Evolutionary conservation across 371 early-diverging fungal species (phyloP).

Genomic region (Haplosporangium sp.): DNA sequence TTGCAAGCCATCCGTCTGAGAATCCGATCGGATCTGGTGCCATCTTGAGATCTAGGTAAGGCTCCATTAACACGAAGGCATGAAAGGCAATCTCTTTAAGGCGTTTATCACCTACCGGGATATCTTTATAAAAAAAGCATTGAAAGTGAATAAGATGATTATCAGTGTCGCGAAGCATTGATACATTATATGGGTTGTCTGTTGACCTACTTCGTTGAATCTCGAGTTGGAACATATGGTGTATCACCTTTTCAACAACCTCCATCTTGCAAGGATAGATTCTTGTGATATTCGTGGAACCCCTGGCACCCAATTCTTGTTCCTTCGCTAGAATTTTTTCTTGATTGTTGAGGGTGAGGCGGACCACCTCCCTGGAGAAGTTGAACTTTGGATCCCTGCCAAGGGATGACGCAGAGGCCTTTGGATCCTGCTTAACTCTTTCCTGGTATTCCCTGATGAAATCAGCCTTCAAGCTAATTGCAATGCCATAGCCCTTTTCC

Average conservation of each 20-base stretch:
- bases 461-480: constrained; percentile 1
- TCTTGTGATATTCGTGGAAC: not conserved
- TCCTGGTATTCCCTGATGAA: not conserved
- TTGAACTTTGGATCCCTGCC: not conserved
- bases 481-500: not conserved
- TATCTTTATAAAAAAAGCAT: too few relatives aligned
- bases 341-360: not conserved
- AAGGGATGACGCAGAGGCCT: not conserved
- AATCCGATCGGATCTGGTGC: not conserved
- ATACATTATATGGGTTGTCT: too few relatives aligned
- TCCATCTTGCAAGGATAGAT: constrained; percentile 8
- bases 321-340: not conserved
- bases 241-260: not conserved
- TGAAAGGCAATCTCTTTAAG: not conserved
- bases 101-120: not conserved
- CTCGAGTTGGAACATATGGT: not conserved
- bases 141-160: too few relatives aligned
- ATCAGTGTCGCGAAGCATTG: not conserved
- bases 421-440: not conserved
- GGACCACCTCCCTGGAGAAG: not conserved
- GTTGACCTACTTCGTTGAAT: not conserved
- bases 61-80: not conserved
- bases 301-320: not conserved
- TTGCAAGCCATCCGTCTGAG: not conserved
- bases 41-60: not conserved